A percentile compares a stretch with the other conserved stretches of the same genome.
phyloP scores from a whole-genome alignment of 495 filamentous ascomycete genomes.

The Neurospora sp. region DNA sequence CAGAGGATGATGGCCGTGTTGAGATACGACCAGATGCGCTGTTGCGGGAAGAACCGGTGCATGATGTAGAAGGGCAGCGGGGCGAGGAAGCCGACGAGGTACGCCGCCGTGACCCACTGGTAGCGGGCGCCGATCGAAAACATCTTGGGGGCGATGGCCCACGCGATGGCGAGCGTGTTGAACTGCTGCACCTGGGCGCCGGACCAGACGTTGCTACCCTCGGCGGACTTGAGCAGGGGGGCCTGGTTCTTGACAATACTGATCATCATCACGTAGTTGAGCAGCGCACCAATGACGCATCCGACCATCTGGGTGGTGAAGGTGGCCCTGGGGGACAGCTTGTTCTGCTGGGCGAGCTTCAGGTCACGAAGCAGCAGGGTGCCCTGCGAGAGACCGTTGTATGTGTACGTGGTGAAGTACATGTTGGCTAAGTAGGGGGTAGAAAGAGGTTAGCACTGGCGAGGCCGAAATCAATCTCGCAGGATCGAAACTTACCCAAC shows the following conservation, averaged over 20 bases:
- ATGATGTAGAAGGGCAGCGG: background rate
- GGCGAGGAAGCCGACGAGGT: constrained; percentile 27
- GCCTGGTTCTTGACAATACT: constrained; percentile 23
- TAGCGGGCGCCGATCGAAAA: constrained; percentile 31
- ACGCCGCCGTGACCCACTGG: constrained; percentile 30
- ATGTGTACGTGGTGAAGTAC: constrained; percentile 23
- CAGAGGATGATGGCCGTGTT: constrained; percentile 31
- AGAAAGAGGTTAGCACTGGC: background rate
- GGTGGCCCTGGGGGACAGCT: constrained; percentile 30
- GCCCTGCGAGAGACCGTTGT: constrained; percentile 14
- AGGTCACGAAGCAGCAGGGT: constrained; percentile 22
- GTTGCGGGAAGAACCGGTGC: constrained; percentile 1
- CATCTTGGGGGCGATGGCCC: constrained; percentile 37
- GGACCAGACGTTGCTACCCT: constrained; percentile 29
- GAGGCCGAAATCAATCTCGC: too few species aligned
- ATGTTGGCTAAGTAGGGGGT: constrained; percentile 13
- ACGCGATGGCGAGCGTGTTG: constrained; percentile 31
- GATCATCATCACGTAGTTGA: constrained; percentile 35
- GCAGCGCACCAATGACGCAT: constrained; percentile 29
- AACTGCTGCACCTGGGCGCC: constrained; percentile 27
- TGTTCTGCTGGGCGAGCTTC: constrained; percentile 28
- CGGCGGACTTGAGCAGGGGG: constrained; percentile 16
- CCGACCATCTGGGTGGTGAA: constrained; percentile 32
- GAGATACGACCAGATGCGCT: background rate
- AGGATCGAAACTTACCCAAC: constrained; percentile 12